Evolutionary conservation across 2,329 filamentous ascomycete genomes (phyloP), one percentile per base, ranked within the genome.

Genomic region (Cercospora sp.): DNA sequence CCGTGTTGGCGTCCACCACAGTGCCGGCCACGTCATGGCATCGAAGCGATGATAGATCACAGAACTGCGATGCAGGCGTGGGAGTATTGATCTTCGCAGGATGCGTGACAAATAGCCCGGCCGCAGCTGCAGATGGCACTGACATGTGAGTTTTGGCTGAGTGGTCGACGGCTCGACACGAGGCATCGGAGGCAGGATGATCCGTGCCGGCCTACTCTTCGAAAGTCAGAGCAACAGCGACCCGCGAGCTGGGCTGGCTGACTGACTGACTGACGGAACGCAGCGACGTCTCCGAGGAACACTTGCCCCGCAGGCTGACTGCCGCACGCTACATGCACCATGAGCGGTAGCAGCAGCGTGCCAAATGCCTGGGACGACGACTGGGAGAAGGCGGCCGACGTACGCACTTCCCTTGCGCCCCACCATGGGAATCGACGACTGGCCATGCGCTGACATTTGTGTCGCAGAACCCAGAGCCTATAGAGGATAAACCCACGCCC

Each of bases 331-430:
- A 30, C n/a, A 40, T 18, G 23, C 28, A 53, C 16, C 73, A 82
- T 80, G 78, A 84, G 77, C 73, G 81, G 81, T 78, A 81, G 84
- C 74, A 71, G 73, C 59, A 80, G 79, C 23, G 79, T 90, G 67
- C 89, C 91, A 42, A 88, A 93, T 78, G 94, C 93, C 20, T 97
- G 94, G 94, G 93, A 94, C 71, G 90, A 97, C 51, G 92, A 97
- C 76, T 98, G 94, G 93, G 92, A 94, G 78, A 81, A 83, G 5
- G 86, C 91, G 77, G 92, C 91, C 66, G 93, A 97, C 81, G 87
- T 89, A 82, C 57, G 78, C 53, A 57, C 13, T 31, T 57, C 26
- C 53, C 53, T 57, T 10, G 23, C 53, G 53, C 53, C 20, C 23
- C 16, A 57, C 23, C 28, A 26, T 30, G n/a, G 36, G 53, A 57